Conservation (phyloP, 345 rosid genomes). For the Eucalyptus erythrocorys region DNA sequence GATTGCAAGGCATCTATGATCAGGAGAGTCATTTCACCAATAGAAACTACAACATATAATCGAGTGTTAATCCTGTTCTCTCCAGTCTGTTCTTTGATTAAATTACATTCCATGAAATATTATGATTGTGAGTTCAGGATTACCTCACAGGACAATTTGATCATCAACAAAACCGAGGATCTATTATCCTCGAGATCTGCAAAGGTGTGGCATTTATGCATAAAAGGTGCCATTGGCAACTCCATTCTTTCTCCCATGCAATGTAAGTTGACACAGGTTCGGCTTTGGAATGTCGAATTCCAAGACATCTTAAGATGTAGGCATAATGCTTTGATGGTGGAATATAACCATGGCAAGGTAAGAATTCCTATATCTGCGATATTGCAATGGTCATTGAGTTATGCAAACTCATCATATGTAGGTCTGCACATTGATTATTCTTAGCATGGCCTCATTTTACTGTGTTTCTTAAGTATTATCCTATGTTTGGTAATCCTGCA, state of each 20-base stretch:
- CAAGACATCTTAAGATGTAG: background rate
- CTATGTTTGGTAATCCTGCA: background rate
- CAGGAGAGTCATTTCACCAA: too few relatives aligned
- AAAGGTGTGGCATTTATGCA: background rate
- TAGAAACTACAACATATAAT: too few relatives aligned
- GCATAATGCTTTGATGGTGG: background rate
- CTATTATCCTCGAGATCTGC: background rate
- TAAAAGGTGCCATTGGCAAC: background rate
- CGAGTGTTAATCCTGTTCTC: too few relatives aligned
- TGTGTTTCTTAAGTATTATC: background rate
- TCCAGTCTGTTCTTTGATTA: too few relatives aligned
- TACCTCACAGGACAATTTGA: background rate
- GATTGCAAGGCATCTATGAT: too few relatives aligned
- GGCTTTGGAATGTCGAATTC: background rate
- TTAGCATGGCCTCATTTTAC: background rate
- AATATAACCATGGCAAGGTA: background rate
- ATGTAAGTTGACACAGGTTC: too few relatives aligned
- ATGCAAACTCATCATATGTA: background rate
- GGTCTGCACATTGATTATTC: background rate
- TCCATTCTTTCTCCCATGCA: background rate
- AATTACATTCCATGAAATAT: background rate
- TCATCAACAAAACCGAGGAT: background rate
- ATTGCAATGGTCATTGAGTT: background rate
- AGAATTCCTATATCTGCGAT: background rate
- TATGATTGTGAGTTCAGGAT: background rate